Evolutionary conservation across 2,329 filamentous ascomycete genomes (phyloP).

Genomic region (Conoideocrella luteorostrata): DNA sequence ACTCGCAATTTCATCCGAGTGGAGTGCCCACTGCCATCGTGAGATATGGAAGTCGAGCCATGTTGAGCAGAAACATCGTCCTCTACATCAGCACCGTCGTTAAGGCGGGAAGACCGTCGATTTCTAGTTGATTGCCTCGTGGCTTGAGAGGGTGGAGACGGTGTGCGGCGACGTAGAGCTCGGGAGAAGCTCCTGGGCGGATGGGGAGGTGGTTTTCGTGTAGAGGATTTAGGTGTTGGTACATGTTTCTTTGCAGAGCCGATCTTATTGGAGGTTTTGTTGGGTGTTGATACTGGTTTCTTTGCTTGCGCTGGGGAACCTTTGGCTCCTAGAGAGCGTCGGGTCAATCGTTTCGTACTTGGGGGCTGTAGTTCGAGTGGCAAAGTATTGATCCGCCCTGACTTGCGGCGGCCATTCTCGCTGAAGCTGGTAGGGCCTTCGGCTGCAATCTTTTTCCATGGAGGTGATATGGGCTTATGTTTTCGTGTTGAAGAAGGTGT

Average conservation of each 20-base stretch:
- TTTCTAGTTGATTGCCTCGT: conserved; percentile 36
- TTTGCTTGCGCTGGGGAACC: conserved; percentile 24
- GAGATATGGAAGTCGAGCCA: conserved; percentile 11
- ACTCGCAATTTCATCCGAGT: conserved; percentile 46
- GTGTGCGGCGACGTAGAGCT: conserved; percentile 31
- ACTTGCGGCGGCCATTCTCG: conserved; percentile 63
- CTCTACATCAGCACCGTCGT: conserved; percentile 18
- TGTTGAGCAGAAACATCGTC: conserved; percentile 10
- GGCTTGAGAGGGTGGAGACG: conserved; percentile 33
- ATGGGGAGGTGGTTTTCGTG: conserved; percentile 20
- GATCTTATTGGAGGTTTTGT: conserved; percentile 22
- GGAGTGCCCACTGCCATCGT: conserved; percentile 23
- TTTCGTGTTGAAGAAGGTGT: conserved; percentile 36
- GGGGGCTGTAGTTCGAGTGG: conserved; percentile 46
- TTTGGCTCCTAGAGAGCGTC: conserved; percentile 29
- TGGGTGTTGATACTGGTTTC: conserved; percentile 22
- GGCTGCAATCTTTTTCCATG: conserved; percentile 82
- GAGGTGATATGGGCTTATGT: conserved; percentile 61
- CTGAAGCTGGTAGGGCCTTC: conserved; percentile 85
- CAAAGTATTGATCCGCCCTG: conserved; percentile 54
- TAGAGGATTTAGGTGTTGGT: conserved; percentile 23
- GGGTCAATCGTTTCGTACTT: conserved; percentile 45
- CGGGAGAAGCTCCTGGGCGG: conserved; percentile 23
- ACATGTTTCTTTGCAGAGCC: conserved; percentile 19
- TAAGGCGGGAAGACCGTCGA: conserved; percentile 36